Percentiles rank a stretch among this genome's conserved stretches.
Evolutionary conservation across 2,329 filamentous ascomycete genomes (phyloP).

Genomic region (Pseudonectria buxi): DNA sequence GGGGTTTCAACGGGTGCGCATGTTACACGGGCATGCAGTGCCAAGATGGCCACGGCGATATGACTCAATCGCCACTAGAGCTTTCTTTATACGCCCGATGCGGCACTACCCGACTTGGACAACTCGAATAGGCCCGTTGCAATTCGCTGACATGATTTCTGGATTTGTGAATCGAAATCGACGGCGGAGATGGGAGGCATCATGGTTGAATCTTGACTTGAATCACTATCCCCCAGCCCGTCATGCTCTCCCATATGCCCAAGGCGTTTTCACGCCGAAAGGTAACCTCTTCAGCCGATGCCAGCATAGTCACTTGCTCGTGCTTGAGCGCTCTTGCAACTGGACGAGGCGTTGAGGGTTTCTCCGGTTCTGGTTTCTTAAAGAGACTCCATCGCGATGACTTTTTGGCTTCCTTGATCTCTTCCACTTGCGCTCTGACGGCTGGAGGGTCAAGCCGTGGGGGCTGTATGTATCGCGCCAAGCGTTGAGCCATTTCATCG

Average conservation of each 20-base stretch:
- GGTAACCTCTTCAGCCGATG: constrained; percentile 40
- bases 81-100: no score
- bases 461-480: constrained; percentile 39
- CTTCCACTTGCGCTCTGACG: constrained; percentile 25
- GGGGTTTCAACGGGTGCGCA: no score
- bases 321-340: constrained; percentile 3
- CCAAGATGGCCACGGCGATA: no score
- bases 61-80: no score
- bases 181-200: no score
- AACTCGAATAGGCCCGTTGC: no score
- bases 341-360: constrained; percentile 2
- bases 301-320: constrained; percentile 31
- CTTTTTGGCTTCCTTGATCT: constrained; percentile 28
- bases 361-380: constrained; percentile 15
- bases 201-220: constrained; percentile 23
- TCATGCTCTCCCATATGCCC: constrained; percentile 44
- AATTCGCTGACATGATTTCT: no score
- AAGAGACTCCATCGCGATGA: constrained; percentile 28
- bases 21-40: no score
- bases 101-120: no score
- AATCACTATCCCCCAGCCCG: constrained; percentile 44
- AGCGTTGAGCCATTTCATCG: constrained; percentile 37
- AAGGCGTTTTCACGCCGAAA: constrained; percentile 46
- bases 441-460: constrained; percentile 21
- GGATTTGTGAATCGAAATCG: no score